Conservation (phyloP, 2,329 filamentous ascomycete species). For the Hymenoscyphus salicellus region DNA sequence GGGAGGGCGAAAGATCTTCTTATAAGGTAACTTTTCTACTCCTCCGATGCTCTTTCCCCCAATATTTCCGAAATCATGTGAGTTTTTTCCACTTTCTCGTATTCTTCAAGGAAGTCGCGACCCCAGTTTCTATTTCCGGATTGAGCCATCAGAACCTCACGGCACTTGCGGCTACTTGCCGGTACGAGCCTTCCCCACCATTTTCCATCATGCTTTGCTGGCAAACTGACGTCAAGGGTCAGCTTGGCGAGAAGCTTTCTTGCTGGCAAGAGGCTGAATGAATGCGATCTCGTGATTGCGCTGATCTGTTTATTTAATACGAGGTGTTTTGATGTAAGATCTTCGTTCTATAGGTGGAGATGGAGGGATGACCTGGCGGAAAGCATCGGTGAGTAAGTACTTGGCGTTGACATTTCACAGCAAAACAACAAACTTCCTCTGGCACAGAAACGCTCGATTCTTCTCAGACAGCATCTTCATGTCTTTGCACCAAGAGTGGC, state of each 20-base stretch:
- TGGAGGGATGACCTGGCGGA: not conserved
- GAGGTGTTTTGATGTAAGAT: not conserved
- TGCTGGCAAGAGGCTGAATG: not conserved
- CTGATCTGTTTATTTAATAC: slow-evolving; percentile 1
- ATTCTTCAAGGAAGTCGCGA: not conserved
- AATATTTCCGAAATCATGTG: slow-evolving; percentile 1
- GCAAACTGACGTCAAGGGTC: slow-evolving; percentile 3
- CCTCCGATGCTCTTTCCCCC: not conserved
- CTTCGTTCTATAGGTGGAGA: not conserved
- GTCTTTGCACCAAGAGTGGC: too few species aligned
- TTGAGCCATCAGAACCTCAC: not conserved
- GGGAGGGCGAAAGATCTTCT: not conserved
- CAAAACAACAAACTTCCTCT: not conserved
- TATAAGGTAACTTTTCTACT: not conserved
- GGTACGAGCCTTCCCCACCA: slow-evolving; percentile 7
- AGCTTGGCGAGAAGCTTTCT: not conserved
- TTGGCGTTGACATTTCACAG: not conserved
- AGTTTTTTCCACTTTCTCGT: not conserved
- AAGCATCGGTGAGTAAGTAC: not conserved
- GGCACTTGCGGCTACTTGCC: not conserved
- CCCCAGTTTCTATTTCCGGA: slow-evolving; percentile 1
- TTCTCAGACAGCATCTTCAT: too few species aligned
- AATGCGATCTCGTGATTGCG: not conserved
- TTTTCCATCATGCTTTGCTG: not conserved
- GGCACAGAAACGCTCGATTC: too few species aligned